Percentiles rank a stretch among this genome's conserved stretches.
Conservation (phyloP, 2,329 filamentous ascomycete genomes). For the Ciborinia camelliae region DNA sequence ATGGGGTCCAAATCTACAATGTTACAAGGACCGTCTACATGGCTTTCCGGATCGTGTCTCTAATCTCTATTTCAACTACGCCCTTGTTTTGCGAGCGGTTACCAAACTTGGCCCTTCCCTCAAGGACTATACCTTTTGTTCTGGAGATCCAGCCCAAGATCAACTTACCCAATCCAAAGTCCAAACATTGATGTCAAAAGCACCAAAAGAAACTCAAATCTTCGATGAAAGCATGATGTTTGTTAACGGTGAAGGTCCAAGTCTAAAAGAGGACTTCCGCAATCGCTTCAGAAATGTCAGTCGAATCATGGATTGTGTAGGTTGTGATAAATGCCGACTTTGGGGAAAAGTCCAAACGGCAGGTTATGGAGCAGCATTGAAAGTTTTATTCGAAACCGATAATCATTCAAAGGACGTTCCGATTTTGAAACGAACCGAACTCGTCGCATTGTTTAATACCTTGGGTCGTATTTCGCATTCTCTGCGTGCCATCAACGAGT, state of each 20-base stretch:
- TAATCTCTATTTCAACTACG: slow-evolving; percentile 99
- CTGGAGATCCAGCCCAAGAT: slow-evolving; percentile 78
- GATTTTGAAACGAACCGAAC: slow-evolving; percentile 77
- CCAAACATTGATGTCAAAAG: slow-evolving; percentile 66
- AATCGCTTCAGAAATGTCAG: slow-evolving; percentile 97
- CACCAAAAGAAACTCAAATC: slow-evolving; percentile 70
- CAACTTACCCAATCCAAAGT: slow-evolving; percentile 76
- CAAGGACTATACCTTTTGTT: slow-evolving; percentile 82
- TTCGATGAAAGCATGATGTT: slow-evolving; percentile 98
- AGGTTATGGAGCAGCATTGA: slow-evolving; percentile 90
- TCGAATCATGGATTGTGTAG: slow-evolving; percentile 96
- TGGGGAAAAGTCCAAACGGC: slow-evolving; percentile 97
- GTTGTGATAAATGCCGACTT: slow-evolving; percentile 95
- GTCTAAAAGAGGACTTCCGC: slow-evolving; percentile 93
- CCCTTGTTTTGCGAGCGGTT: slow-evolving; percentile 85
- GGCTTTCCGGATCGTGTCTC: slow-evolving; percentile 84
- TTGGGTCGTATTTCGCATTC: slow-evolving; percentile 83
- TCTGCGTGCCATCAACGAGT: slow-evolving; percentile 69
- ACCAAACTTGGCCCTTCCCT: slow-evolving; percentile 85
- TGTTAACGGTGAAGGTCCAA: slow-evolving; percentile 69
- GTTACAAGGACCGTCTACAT: slow-evolving; percentile 85
- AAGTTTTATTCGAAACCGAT: slow-evolving; percentile 93
- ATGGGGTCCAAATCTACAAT: slow-evolving; percentile 87
- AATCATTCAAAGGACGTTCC: slow-evolving; percentile 58
- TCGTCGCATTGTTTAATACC: slow-evolving; percentile 93